Evolutionary conservation across 441 rosid species (phyloP), one percentile per base, ranked within the genome.

Genomic region (Corymbia citriodora): DNA sequence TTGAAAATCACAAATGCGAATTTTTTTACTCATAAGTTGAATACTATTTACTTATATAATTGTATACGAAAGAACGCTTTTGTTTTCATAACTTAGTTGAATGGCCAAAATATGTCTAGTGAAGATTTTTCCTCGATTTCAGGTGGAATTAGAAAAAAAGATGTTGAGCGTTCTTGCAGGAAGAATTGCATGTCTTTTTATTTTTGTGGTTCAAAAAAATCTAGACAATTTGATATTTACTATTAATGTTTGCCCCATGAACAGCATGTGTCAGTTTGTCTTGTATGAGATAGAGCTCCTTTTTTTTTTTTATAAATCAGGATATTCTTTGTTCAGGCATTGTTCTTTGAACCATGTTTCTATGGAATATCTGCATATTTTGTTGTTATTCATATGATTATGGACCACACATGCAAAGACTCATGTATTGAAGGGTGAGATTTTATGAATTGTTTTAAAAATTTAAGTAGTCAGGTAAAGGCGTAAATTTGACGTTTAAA

Each of bases 361-460:
- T 27, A 63, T 7, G 70, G 9, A 63, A 63, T 63, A 63, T 29
- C 0, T 14, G 2, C 5, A 63, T 29, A 29, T 63, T 63, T n/a
- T 63, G 8, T 63, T 29, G 18, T 63, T 3, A 63, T 29, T 63
- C 33, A 63, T 63, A 63, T 63, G 70, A 63, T 63, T 63, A 63
- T 29, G 70, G 18, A 63, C 5, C 33, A 29, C 33, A 3, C 9
- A 63, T 7, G 9, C 4, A 63, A 2, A 63, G 33, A 29, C 29
- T 63, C 70, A 29, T 8, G 33, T 29, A 13, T 29, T 2, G 2
- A 63, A 63, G 0, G 13, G 4, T 1, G 15, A 63, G 0, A 63
- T 63, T 63, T 63, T 29, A 0, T 13, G 14, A 63, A 29, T 0
- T 0, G 13, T 63, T 63, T 1, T 29, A 3, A 29, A 63, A 63